phyloP scores from a whole-genome alignment of 345 rosid species.

The Mallotus nudiflorus region DNA sequence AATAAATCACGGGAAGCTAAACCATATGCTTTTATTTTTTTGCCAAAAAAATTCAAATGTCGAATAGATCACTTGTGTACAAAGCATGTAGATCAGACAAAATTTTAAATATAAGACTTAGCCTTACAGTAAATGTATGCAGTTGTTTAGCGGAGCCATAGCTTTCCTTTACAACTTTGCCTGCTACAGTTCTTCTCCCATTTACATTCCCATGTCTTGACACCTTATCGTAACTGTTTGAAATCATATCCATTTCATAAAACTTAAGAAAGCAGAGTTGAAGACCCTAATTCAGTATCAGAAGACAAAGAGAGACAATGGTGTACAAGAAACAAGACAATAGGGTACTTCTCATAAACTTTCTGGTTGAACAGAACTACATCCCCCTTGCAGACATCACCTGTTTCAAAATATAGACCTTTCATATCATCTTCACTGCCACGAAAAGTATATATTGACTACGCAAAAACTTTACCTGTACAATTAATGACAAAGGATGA shows the following conservation, averaged over 20 bases:
- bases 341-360: constrained; percentile 49
- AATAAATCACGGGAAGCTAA: constrained; percentile 18
- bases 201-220: constrained; percentile 40
- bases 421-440: neutral
- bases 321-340: constrained; percentile 11
- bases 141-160: constrained; percentile 74
- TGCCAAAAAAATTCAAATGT: too few species aligned
- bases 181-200: constrained; percentile 62
- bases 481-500: constrained; percentile 56
- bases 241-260: constrained; percentile 16
- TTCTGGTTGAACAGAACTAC: constrained; percentile 58
- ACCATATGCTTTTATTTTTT: too few species aligned
- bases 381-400: constrained; percentile 73
- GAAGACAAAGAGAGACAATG: neutral
- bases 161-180: constrained; percentile 69
- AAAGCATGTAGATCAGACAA: constrained; percentile 1
- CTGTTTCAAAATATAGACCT: constrained; percentile 27
- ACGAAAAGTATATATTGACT: neutral
- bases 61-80: neutral
- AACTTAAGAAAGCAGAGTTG: constrained; percentile 2
- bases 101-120: neutral
- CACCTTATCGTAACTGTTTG: constrained; percentile 47
- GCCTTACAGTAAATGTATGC: constrained; percentile 64
- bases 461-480: constrained; percentile 38
- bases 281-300: constrained; percentile 4